Evolutionary conservation across 495 filamentous ascomycete species (phyloP), one percentile per base, ranked within the genome.

Genomic region (Tuber borchii): DNA sequence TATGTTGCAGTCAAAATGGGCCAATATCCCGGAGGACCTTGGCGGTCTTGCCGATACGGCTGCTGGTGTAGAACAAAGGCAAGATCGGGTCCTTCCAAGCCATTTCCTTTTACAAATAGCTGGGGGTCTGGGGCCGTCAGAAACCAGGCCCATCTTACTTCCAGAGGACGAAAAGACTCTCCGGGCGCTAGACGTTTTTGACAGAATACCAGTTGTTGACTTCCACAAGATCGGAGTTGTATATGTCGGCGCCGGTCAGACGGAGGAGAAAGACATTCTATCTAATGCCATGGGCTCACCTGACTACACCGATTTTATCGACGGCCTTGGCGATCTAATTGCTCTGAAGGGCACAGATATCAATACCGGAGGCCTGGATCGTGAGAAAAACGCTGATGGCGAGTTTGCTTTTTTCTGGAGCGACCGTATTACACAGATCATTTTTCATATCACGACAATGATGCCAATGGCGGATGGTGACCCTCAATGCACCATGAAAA

Each of bases 211-310:
- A 71, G 93, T 94, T 40, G 92, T 99, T 7, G 96, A 99, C 84
- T 92, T 94, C 17, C 93, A 99, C 84, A 97, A 97, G 82, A 91
- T 97, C 70, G 96, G 95, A 31, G 90, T 99, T 34, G 90, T 99
- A 72, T 99, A 97, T 82, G 90, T 97, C 76, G 93, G 90, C 46
- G 89, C 93, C 73, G 91, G 91, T 34, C 96, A 98, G 82, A 92
- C 88, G 16, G 84, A 88, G 5, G 96, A 97, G 82, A 85, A 85
- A 4, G 92, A 94, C 75, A 97, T 98, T 46, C 87, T 99, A 1
- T 87, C 90, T 44, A 98, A 99, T 81, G 89, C 90, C 16, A 88
- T 87, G 37, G 96, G 95, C 34, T 93, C 91, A 71, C 86, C 90
- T 26, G 93, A 97, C 81, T 99, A 97, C 82, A 90, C 91, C 22